Percentiles rank a stretch among this genome's conserved stretches.
These are phyloP conservation scores for Cercophora sp. DNA, from an alignment of 495 filamentous ascomycete genomes.

Conservation along the genomic window DNA sequence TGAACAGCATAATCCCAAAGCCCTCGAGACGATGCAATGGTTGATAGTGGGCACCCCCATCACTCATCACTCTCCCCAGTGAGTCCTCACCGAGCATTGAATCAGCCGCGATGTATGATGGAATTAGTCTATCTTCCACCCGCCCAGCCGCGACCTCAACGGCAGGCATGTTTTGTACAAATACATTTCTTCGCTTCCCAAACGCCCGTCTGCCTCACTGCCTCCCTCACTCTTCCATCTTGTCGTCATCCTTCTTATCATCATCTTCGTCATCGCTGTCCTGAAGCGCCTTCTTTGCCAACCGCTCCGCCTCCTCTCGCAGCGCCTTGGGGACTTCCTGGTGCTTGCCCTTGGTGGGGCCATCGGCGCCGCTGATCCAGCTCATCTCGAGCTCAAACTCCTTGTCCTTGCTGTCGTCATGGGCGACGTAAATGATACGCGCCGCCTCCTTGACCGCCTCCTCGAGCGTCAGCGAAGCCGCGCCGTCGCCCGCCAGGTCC, in stretches of 20 bases:
- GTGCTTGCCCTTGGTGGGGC: slow-evolving; percentile 86
- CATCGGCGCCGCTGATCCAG: slow-evolving; percentile 80
- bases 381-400: slow-evolving; percentile 99
- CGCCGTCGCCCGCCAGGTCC: slow-evolving; percentile 63
- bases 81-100: no score
- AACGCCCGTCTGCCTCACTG: neutral
- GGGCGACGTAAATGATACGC: slow-evolving; percentile 90
- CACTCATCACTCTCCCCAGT: no score
- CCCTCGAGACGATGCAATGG: no score
- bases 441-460: slow-evolving; percentile 95
- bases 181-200: slow-evolving; percentile 6
- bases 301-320: slow-evolving; percentile 82
- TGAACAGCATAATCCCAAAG: no score
- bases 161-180: slow-evolving; percentile 14
- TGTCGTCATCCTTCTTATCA: slow-evolving; percentile 55
- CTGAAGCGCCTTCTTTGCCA: slow-evolving; percentile 75
- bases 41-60: no score
- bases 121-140: slow-evolving; percentile 22
- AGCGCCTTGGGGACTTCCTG: slow-evolving; percentile 87
- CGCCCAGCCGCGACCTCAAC: neutral
- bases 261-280: slow-evolving; percentile 72
- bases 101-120: no score
- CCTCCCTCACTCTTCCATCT: slow-evolving; percentile 66
- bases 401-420: slow-evolving; percentile 96
- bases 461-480: slow-evolving; percentile 57